phyloP scores from a whole-genome alignment of 2,329 filamentous ascomycete species.

The Fusarium sp. region DNA sequence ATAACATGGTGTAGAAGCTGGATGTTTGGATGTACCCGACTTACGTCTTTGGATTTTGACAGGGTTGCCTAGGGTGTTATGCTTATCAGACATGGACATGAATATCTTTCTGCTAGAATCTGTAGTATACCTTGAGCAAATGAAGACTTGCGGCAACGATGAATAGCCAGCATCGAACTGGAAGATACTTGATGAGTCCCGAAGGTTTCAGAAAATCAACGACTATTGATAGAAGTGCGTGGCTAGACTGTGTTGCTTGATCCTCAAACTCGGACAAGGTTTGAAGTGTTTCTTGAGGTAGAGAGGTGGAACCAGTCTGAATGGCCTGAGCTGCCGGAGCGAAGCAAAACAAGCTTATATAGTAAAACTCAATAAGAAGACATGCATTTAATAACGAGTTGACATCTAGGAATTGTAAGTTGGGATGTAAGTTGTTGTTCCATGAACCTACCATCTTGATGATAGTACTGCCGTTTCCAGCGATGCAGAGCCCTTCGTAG shows the following conservation, averaged over 20 bases:
- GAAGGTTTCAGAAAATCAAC: neutral
- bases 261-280: neutral
- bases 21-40: neutral
- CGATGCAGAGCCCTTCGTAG: neutral
- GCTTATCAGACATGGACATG: neutral
- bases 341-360: neutral
- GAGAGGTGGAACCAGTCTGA: neutral
- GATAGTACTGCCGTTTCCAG: neutral
- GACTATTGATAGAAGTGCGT: neutral
- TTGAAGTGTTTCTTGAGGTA: neutral
- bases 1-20: neutral
- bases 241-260: neutral
- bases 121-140: neutral
- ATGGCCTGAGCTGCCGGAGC: neutral
- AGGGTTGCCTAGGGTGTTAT: neutral
- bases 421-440: accelerated
- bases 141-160: neutral
- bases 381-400: neutral
- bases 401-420: neutral
- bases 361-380: neutral
- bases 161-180: neutral
- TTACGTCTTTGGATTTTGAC: neutral
- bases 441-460: neutral
- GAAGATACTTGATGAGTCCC: neutral
- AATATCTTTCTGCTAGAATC: accelerated